Base-by-base conservation (phyloP, 2,329 filamentous ascomycete genomes). In the Ophiostoma tasmaniense region DNA sequence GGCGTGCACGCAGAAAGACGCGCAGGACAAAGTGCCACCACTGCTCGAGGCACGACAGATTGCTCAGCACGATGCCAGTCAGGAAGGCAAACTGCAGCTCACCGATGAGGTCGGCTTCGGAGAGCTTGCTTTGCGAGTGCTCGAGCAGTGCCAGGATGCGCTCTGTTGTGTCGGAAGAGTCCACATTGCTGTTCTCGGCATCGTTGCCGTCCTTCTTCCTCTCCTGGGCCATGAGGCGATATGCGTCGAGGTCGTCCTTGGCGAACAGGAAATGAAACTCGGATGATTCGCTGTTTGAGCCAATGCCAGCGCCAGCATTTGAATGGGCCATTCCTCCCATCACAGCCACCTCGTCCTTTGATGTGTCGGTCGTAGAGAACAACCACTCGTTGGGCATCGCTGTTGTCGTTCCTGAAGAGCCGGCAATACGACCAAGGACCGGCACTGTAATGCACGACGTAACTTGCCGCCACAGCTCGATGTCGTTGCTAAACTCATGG, bases 31-130 rank as follows among this genome's bases (percentile, higher is more conserved):
- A 80, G 73, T 86, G 81, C 79, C 82, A 85, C 87, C 86, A 89
- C 71, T 89, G 86, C 71, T 87, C 84, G 61, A 87, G 78, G 72
- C 86, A 89, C 10, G 84, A 80, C 59, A 84, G 77, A 74, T 87
- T 89, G 55, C 83, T 82, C 0, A 89, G 81, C 68, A 85, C 80
- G 74, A 84, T 81, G 50, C 86, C 86, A 0, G 82, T 83, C 4
- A 89, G 73, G 73, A 84, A 89, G 59, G 82, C 81, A 74, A 89
- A 84, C 72, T 89, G 87, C 1, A 89, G 75, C 74, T 89, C 87
- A 64, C 85, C 87, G 5, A 86, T 75, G 33, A 89, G 76, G 68
- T 85, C 82, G 1, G 78, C 77, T 39, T 79, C 78, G 0, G 69
- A 70, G 11, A 78, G 30, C 6, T 73, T 67, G 37, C 71, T n/a